Conservation (phyloP, 1,284 basidiomycete species). For the Cryptococcus hybrid region DNA sequence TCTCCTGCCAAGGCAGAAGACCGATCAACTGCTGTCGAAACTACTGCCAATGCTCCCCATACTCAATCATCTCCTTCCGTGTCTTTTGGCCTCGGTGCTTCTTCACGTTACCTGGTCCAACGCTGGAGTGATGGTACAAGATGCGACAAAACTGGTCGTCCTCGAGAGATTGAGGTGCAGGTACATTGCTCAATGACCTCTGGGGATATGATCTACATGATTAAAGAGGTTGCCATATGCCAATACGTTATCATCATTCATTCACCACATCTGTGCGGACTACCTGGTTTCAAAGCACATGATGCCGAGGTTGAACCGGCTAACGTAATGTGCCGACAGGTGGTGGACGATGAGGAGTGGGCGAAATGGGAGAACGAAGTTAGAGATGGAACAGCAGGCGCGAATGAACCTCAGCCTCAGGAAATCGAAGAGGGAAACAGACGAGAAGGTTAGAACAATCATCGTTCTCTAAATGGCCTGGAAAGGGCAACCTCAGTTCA, state of each 20-base stretch:
- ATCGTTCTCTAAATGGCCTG: slow-evolving; percentile 8
- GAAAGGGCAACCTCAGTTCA: slow-evolving; percentile 3
- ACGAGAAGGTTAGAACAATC: neutral
- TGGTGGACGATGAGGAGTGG: slow-evolving; percentile 40
- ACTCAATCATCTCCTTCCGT: slow-evolving; percentile 13
- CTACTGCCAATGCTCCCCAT: neutral
- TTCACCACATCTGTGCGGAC: slow-evolving; percentile 84
- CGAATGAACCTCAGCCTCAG: neutral
- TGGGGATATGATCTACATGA: slow-evolving; percentile 71
- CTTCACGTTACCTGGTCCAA: slow-evolving; percentile 81
- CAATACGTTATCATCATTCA: slow-evolving; percentile 89
- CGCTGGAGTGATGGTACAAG: slow-evolving; percentile 81
- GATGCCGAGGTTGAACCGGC: slow-evolving; percentile 35
- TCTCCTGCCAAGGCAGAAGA: neutral
- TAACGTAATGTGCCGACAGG: slow-evolving; percentile 42
- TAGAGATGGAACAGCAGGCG: neutral
- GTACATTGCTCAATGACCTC: slow-evolving; percentile 94
- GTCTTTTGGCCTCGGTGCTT: slow-evolving; percentile 27
- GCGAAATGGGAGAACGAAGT: slow-evolving; percentile 19
- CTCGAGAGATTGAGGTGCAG: slow-evolving; percentile 89
- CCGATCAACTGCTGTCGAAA: neutral
- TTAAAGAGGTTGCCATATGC: slow-evolving; percentile 85
- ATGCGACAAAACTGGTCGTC: slow-evolving; percentile 84
- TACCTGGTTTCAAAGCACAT: slow-evolving; percentile 81
- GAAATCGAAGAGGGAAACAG: neutral